Conservation (phyloP, 257 asterid genomes). For the Scutellaria baicalensis region DNA sequence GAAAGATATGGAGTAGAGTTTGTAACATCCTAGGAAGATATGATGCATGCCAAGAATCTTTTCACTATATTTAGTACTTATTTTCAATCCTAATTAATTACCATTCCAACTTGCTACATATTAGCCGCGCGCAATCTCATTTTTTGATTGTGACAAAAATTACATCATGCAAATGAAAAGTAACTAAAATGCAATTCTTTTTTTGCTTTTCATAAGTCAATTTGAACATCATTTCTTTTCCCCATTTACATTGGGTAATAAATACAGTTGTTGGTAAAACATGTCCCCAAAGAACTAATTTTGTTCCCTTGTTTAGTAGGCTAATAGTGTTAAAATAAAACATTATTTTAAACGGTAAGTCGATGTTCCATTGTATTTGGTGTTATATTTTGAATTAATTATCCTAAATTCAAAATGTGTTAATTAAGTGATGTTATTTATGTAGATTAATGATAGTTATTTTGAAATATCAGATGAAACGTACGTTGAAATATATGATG, state of each 20-base stretch:
- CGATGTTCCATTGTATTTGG: too few species aligned
- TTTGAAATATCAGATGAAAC: too few species aligned
- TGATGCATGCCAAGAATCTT: too few species aligned
- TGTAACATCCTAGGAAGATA: too few species aligned
- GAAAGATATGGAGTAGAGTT: too few species aligned
- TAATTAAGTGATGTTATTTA: too few species aligned
- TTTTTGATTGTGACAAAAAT: neutral
- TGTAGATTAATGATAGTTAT: too few species aligned
- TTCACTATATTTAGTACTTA: too few species aligned
- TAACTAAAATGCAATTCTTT: neutral
- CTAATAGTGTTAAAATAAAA: neutral
- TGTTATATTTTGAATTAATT: too few species aligned
- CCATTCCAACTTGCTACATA: neutral
- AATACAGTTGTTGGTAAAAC: slow-evolving; percentile 30
- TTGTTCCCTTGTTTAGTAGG: slow-evolving; percentile 25
- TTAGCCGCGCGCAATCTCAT: slow-evolving; percentile 13
- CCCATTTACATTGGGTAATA: slow-evolving; percentile 25
- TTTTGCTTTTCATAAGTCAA: slow-evolving; percentile 17
- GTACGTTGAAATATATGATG: neutral
- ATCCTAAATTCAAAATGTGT: too few species aligned
- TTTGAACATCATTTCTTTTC: slow-evolving; percentile 20
- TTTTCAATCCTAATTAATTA: neutral
- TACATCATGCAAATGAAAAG: slow-evolving; percentile 5
- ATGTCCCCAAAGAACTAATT: slow-evolving; percentile 18
- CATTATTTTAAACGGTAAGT: too few species aligned